phyloP scores from a whole-genome alignment of 1,139 yeast genomes.

The Nakaseomyces sp. region DNA sequence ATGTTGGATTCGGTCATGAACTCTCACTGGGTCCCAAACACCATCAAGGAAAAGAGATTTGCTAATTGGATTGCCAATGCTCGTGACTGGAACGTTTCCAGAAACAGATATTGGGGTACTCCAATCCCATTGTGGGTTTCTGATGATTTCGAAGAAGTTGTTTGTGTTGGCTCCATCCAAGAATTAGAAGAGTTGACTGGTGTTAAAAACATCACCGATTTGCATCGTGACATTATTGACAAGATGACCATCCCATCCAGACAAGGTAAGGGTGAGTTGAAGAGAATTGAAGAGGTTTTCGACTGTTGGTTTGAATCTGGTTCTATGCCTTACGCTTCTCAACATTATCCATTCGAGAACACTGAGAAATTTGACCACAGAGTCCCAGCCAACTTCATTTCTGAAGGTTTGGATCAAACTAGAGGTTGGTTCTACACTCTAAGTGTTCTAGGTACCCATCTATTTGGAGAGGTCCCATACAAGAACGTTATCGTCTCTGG shows the following conservation, averaged over 20 bases:
- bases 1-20: conserved; percentile 78
- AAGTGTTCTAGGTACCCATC: conserved; percentile 90
- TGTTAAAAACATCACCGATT: conserved; percentile 66
- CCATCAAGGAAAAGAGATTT: conserved; percentile 88
- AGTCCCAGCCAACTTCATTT: conserved; percentile 95
- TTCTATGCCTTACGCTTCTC: conserved; percentile 96
- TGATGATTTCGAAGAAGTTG: conserved; percentile 85
- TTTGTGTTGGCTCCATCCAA: conserved; percentile 83
- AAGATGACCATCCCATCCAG: conserved; percentile 89
- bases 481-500: conserved; percentile 94
- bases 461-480: conserved; percentile 88
- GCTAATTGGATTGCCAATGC: conserved; percentile 97
- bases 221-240: conserved; percentile 91
- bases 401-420: conserved; percentile 98
- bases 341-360: conserved; percentile 92
- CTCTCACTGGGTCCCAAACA: conserved; percentile 91
- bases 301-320: conserved; percentile 99
- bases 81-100: conserved; percentile 96
- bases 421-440: conserved; percentile 99
- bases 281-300: conserved; percentile 92
- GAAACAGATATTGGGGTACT: conserved; percentile 99
- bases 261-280: conserved; percentile 77
- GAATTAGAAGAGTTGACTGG: conserved; percentile 84
- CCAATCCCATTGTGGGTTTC: conserved; percentile 97
- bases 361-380: conserved; percentile 56